Percentiles rank a stretch among this genome's conserved stretches.
Conservation (phyloP, 305 asterid species). For the Solanum hybrid region DNA sequence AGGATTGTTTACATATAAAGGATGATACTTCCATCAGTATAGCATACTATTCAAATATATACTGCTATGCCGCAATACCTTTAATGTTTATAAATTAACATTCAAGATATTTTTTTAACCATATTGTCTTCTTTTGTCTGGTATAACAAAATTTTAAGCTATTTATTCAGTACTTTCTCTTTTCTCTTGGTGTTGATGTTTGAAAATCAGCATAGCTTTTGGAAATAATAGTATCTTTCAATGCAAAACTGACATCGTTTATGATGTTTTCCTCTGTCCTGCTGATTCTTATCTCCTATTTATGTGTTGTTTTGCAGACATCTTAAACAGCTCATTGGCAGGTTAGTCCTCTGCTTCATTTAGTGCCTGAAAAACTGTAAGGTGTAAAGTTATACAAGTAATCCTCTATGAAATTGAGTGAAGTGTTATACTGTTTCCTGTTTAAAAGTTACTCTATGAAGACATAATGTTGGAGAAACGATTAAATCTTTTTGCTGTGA, state of each 20-base stretch:
- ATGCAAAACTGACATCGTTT: background rate
- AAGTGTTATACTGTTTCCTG: background rate
- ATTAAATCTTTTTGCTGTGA: background rate
- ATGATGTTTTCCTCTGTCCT: background rate
- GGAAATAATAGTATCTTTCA: background rate
- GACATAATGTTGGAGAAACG: background rate
- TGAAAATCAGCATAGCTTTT: background rate
- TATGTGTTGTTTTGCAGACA: slow-evolving; percentile 15
- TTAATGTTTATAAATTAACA: background rate
- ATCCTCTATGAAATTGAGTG: background rate
- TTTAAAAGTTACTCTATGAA: background rate
- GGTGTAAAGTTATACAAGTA: background rate
- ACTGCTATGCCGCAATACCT: background rate
- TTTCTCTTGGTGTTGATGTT: background rate
- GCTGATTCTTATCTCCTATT: background rate
- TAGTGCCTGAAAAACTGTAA: background rate
- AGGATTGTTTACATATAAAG: background rate
- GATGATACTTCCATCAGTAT: background rate
- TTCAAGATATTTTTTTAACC: background rate
- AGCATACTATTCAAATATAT: background rate
- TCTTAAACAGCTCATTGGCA: slow-evolving; percentile 20
- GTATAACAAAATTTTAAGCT: background rate
- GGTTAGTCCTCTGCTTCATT: slow-evolving; percentile 13
- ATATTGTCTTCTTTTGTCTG: background rate
- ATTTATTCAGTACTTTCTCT: background rate